Percentiles rank a stretch among this genome's conserved stretches.
These are phyloP conservation scores for Ceratobasidium sp. DNA, from an alignment of 1,284 basidiomycete genomes.

Conservation along the genomic window DNA sequence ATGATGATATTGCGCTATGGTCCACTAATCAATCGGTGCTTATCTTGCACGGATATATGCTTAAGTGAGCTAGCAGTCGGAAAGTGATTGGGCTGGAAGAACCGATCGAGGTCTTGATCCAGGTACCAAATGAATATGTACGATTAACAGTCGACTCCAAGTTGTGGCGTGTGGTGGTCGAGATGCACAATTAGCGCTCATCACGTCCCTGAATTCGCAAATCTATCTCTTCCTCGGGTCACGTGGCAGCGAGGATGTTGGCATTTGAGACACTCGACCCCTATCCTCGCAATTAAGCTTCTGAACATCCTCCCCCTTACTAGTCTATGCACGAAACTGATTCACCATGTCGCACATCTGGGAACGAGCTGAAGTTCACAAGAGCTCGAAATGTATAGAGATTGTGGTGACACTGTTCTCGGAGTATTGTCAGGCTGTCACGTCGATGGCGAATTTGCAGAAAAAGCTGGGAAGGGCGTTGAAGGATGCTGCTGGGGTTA, in stretches of 20 bases:
- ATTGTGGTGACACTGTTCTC: conserved; percentile 73
- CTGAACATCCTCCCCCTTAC: neutral
- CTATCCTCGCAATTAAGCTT: neutral
- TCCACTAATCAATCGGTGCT: no score
- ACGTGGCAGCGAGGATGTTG: conserved; percentile 27
- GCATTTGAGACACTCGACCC: neutral
- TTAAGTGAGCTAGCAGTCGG: no score
- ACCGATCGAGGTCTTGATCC: no score
- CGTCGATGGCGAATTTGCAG: conserved; percentile 72
- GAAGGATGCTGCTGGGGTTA: conserved; percentile 71
- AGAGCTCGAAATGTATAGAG: conserved; percentile 81
- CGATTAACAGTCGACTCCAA: no score
- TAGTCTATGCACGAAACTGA: neutral
- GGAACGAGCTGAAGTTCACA: conserved; percentile 79
- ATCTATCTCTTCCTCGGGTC: neutral
- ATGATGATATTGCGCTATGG: no score
- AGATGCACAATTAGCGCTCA: no score
- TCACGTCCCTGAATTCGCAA: no score
- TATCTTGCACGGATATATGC: no score
- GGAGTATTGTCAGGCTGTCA: conserved; percentile 79
- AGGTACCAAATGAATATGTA: no score
- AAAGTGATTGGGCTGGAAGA: no score
- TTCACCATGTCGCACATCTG: conserved; percentile 36
- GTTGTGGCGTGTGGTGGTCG: no score
- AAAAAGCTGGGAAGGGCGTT: conserved; percentile 80